Conservation (phyloP, 2,329 filamentous ascomycete genomes). For the Colletotrichum magnum region DNA sequence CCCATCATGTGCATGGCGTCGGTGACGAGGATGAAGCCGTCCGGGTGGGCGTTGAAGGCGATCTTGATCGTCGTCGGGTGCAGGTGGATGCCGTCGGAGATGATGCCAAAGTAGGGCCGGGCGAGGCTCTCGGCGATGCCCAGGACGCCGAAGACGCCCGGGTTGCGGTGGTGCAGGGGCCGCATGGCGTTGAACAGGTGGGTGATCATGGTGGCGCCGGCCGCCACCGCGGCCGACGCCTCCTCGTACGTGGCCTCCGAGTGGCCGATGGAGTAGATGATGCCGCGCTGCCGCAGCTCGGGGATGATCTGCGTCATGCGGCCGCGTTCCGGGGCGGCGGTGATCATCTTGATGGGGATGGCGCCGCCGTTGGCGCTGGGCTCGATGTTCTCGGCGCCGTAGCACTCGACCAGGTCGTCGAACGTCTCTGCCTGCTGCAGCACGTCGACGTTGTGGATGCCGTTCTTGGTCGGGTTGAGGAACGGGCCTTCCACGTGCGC, state of each 20-base stretch:
- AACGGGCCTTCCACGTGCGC: conserved; percentile 95
- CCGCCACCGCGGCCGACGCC: conserved; percentile 77
- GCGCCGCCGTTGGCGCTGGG: conserved; percentile 48
- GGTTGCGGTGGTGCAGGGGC: conserved; percentile 90
- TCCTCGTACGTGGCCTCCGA: conserved; percentile 90
- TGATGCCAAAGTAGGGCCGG: conserved; percentile 88
- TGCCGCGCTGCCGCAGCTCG: conserved; percentile 73
- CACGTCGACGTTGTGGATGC: conserved; percentile 84
- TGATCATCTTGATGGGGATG: conserved; percentile 81
- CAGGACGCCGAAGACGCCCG: conserved; percentile 89
- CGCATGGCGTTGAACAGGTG: conserved; percentile 96
- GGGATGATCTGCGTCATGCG: conserved; percentile 79
- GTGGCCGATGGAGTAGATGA: conserved; percentile 87
- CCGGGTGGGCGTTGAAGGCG: conserved; percentile 87
- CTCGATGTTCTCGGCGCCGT: conserved; percentile 78
- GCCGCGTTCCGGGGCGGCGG: conserved; percentile 86
- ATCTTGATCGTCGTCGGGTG: conserved; percentile 92
- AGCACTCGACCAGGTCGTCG: conserved; percentile 77
- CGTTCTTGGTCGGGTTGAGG: conserved; percentile 85
- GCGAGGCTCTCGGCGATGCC: conserved; percentile 72
- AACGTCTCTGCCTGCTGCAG: conserved; percentile 76
- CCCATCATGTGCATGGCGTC: conserved; percentile 93
- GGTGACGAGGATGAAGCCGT: conserved; percentile 89
- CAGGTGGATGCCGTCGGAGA: conserved; percentile 90
- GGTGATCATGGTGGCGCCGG: conserved; percentile 90